A percentile compares a stretch with the other conserved stretches of the same genome.
Conservation (phyloP, 257 asterid species). For the Jasminum sambac region DNA sequence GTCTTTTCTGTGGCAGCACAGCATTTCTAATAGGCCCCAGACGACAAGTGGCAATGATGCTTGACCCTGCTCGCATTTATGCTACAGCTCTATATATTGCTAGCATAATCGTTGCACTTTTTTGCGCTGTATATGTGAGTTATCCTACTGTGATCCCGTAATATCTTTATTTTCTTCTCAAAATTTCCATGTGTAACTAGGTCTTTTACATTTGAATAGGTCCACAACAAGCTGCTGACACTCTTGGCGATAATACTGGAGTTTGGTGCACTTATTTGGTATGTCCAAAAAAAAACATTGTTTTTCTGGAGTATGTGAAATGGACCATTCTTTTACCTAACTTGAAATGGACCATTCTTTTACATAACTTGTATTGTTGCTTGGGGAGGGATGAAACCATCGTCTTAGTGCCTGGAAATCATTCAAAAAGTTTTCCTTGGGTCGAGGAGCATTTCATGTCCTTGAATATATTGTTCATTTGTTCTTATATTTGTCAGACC, state of each 20-base stretch:
- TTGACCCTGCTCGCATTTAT: conserved; percentile 90
- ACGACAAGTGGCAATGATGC: conserved; percentile 95
- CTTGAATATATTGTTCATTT: neutral
- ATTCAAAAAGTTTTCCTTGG: neutral
- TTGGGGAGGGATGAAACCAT: conserved; percentile 18
- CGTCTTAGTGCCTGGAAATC: neutral
- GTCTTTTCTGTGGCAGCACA: conserved; percentile 82
- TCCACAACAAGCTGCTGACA: conserved; percentile 82
- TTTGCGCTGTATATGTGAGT: conserved; percentile 95
- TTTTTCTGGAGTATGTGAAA: neutral
- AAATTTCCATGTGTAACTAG: conserved; percentile 12
- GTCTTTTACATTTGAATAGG: conserved; percentile 41
- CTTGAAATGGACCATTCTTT: neutral
- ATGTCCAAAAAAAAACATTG: conserved; percentile 19
- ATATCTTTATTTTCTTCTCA: conserved; percentile 11
- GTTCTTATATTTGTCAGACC: neutral
- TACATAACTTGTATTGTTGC: conserved; percentile 13
- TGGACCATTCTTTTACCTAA: neutral
- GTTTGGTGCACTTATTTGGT: conserved; percentile 96
- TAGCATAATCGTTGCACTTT: conserved; percentile 85
- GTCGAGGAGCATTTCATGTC: neutral
- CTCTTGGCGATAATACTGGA: conserved; percentile 76
- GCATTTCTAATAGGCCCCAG: conserved; percentile 96
- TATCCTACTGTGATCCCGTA: conserved; percentile 24
- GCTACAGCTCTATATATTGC: conserved; percentile 96